phyloP scores from a whole-genome alignment of 495 filamentous ascomycete species.

The Aspergillus saccharolyticus region DNA sequence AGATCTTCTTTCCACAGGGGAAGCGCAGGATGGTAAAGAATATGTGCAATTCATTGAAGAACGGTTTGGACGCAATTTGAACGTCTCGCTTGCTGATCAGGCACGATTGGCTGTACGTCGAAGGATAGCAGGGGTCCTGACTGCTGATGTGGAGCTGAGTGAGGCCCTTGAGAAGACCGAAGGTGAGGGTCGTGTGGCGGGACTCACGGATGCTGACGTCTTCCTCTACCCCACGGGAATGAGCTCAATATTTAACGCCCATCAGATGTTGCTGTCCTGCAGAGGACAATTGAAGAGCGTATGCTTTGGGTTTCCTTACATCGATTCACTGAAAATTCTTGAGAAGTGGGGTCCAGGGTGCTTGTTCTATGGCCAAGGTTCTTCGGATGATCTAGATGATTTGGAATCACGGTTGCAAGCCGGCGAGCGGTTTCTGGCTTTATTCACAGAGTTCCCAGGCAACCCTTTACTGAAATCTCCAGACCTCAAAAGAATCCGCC shows the following conservation, averaged over 20 bases:
- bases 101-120: constrained; percentile 82
- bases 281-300: constrained; percentile 39
- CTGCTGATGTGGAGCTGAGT: constrained; percentile 62
- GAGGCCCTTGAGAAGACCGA: constrained; percentile 51
- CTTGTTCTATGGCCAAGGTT: constrained; percentile 84
- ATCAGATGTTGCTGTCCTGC: constrained; percentile 61
- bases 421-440: constrained; percentile 74
- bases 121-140: constrained; percentile 84
- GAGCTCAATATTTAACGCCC: constrained; percentile 88
- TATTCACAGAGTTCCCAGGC: constrained; percentile 93
- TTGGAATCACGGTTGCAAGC: constrained; percentile 64
- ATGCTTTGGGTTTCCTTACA: constrained; percentile 74
- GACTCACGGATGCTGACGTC: constrained; percentile 82
- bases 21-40: constrained; percentile 53
- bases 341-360: constrained; percentile 92
- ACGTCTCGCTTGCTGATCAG: constrained; percentile 65
- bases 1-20: constrained; percentile 11
- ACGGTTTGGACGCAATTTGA: constrained; percentile 88
- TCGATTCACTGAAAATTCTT: constrained; percentile 91
- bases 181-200: constrained; percentile 50
- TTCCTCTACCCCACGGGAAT: constrained; percentile 86
- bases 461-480: constrained; percentile 87
- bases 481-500: constrained; percentile 72
- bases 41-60: constrained; percentile 84
- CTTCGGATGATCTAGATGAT: constrained; percentile 77